phyloP scores from a whole-genome alignment of 164 flowering plant species.

The Chimonanthus salicifolius region DNA sequence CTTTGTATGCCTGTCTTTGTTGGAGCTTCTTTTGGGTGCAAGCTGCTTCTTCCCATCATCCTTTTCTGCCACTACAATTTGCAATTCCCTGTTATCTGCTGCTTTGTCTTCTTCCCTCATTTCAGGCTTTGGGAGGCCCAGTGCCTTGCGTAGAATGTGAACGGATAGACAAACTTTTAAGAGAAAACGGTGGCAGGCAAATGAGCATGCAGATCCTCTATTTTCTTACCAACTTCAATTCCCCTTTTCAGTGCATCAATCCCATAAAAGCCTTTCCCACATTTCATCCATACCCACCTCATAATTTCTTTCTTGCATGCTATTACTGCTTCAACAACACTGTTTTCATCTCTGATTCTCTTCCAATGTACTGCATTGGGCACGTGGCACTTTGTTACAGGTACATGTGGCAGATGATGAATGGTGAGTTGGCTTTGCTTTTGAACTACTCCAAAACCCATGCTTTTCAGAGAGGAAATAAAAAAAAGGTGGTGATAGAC shows the following conservation, averaged over 20 bases:
- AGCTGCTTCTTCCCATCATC: constrained; percentile 48
- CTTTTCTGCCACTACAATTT: constrained; percentile 56
- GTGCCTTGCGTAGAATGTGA: constrained; percentile 27
- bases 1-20: constrained; percentile 81
- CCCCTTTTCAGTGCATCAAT: constrained; percentile 20
- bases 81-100: constrained; percentile 50
- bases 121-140: constrained; percentile 32
- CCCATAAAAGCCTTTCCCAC: constrained; percentile 16
- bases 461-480: constrained; percentile 1
- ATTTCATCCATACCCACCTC: constrained; percentile 22
- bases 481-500: background rate
- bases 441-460: constrained; percentile 26
- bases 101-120: constrained; percentile 38
- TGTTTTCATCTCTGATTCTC: constrained; percentile 22
- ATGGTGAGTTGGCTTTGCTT: constrained; percentile 25
- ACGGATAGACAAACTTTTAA: background rate
- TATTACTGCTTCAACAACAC: constrained; percentile 27
- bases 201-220: background rate
- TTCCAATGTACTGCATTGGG: constrained; percentile 31
- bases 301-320: constrained; percentile 12
- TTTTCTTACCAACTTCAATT: constrained; percentile 13
- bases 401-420: constrained; percentile 28
- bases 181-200: background rate
- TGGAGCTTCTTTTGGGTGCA: constrained; percentile 75
- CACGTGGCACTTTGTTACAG: constrained; percentile 11